Conservation (phyloP, 108 stramenopile genomes). For the Mayamaea pseudoterrestris region DNA sequence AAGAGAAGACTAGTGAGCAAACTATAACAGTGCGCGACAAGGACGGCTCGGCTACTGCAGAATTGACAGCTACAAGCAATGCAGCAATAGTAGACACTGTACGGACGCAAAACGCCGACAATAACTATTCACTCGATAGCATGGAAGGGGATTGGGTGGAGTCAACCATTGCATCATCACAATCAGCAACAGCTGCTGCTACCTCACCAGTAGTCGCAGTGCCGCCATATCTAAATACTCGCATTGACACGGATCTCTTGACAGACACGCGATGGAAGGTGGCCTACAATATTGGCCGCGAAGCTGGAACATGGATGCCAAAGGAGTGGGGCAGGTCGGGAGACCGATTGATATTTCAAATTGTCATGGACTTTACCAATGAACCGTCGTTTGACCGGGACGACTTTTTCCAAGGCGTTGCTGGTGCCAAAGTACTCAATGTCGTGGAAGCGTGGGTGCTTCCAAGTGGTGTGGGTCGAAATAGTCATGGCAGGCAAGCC, state of each 20-base stretch:
- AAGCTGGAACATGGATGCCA: constrained; percentile 79
- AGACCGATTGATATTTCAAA: constrained; percentile 38
- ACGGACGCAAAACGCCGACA: neutral
- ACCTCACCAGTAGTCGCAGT: too few relatives aligned
- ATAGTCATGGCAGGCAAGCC: constrained; percentile 31
- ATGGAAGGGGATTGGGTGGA: neutral
- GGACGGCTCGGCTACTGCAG: too few relatives aligned
- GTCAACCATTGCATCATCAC: neutral
- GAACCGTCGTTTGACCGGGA: constrained; percentile 41
- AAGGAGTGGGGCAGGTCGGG: constrained; percentile 53
- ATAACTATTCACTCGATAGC: neutral
- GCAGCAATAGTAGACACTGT: neutral
- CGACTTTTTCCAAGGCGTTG: constrained; percentile 41
- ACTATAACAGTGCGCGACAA: too few relatives aligned
- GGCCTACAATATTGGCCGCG: constrained; percentile 51
- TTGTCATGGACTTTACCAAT: constrained; percentile 43
- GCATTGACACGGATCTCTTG: constrained; percentile 5
- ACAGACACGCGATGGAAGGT: constrained; percentile 47
- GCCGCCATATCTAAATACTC: neutral
- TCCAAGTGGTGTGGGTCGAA: constrained; percentile 21
- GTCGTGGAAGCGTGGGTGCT: constrained; percentile 22
- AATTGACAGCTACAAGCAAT: neutral
- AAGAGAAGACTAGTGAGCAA: too few relatives aligned
- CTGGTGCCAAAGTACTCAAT: constrained; percentile 35
- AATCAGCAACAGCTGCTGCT: constrained; percentile 1